These are phyloP conservation scores for Lodderomyces metapsilosis DNA, from an alignment of 1,139 yeast species.

Conservation along the genomic window DNA sequence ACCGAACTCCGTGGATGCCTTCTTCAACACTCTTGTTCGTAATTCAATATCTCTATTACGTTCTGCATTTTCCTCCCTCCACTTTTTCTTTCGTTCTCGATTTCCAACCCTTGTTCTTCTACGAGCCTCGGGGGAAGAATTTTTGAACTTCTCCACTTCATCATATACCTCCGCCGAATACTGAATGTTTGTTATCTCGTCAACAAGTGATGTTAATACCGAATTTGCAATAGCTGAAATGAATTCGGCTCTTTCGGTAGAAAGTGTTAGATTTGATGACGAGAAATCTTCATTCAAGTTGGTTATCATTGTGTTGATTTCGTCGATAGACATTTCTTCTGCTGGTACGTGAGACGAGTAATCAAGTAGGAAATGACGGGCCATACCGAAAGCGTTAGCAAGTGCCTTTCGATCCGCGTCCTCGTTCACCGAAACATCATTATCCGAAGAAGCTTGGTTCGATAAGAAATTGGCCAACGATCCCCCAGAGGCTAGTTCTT, in stretches of 20 bases:
- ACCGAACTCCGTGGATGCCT: slow-evolving; percentile 73
- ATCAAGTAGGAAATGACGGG: slow-evolving; percentile 33
- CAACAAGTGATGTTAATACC: slow-evolving; percentile 30
- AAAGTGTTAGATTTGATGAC: background rate
- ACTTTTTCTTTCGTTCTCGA: slow-evolving; percentile 81
- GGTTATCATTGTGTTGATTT: slow-evolving; percentile 28
- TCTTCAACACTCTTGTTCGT: slow-evolving; percentile 68
- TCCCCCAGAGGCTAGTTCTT: slow-evolving; percentile 30
- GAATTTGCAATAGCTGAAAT: slow-evolving; percentile 31
- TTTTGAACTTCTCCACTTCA: slow-evolving; percentile 25
- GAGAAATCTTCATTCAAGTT: slow-evolving; percentile 16
- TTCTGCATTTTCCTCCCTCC: slow-evolving; percentile 84
- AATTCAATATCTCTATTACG: slow-evolving; percentile 87
- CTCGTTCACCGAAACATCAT: background rate
- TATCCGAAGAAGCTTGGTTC: slow-evolving; percentile 15
- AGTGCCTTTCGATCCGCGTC: background rate
- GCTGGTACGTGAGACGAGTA: slow-evolving; percentile 4
- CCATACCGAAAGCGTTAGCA: slow-evolving; percentile 33
- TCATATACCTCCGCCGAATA: slow-evolving; percentile 17
- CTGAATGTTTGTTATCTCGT: slow-evolving; percentile 20
- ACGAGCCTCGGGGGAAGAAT: slow-evolving; percentile 39
- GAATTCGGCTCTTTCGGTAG: slow-evolving; percentile 18
- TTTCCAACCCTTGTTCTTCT: slow-evolving; percentile 70
- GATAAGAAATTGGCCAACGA: slow-evolving; percentile 17
- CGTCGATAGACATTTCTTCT: slow-evolving; percentile 19